These are phyloP conservation scores for Nidularia sp. DNA, from an alignment of 768 basidiomycete genomes.

Conservation along the genomic window DNA sequence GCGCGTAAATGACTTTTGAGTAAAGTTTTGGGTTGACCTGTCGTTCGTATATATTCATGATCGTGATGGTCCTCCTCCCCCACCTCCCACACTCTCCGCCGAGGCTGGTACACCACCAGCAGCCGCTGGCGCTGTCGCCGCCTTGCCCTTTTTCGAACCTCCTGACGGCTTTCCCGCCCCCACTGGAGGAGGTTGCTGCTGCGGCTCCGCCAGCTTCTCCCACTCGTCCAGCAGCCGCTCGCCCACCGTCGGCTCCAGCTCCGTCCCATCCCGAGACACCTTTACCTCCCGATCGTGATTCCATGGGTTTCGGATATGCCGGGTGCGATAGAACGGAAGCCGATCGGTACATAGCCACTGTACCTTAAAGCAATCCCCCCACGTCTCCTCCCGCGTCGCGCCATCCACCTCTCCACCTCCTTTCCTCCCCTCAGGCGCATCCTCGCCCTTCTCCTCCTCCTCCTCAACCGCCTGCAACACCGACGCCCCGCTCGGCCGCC, in stretches of 20 bases:
- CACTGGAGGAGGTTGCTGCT: constrained; percentile 1
- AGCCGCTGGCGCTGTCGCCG: constrained; percentile 1
- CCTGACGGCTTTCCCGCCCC: constrained; percentile 2
- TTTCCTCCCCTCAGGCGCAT: not conserved
- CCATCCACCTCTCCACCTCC: constrained; percentile 12
- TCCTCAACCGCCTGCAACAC: not conserved
- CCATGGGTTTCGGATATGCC: constrained; percentile 88
- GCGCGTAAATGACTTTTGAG: constrained; percentile 7
- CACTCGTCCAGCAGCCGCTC: constrained; percentile 68
- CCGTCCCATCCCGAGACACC: constrained; percentile 87
- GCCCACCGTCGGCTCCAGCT: constrained; percentile 79
- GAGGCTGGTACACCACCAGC: not conserved
- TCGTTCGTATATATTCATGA: constrained; percentile 21
- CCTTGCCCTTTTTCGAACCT: not conserved
- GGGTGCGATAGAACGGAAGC: constrained; percentile 72
- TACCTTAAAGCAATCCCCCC: constrained; percentile 80
- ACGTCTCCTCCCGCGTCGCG: constrained; percentile 29
- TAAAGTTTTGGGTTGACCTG: constrained; percentile 10
- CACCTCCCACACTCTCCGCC: constrained; percentile 1
- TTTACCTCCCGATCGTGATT: constrained; percentile 82
- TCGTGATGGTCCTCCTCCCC: constrained; percentile 11
- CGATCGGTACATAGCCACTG: constrained; percentile 75
- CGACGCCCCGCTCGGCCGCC: not conserved
- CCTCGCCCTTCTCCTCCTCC: constrained; percentile 4
- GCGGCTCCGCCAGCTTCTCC: constrained; percentile 31